Evolutionary conservation across 176 grass and related monocot genomes (phyloP).

Genomic region (Oryza meyeriana): DNA sequence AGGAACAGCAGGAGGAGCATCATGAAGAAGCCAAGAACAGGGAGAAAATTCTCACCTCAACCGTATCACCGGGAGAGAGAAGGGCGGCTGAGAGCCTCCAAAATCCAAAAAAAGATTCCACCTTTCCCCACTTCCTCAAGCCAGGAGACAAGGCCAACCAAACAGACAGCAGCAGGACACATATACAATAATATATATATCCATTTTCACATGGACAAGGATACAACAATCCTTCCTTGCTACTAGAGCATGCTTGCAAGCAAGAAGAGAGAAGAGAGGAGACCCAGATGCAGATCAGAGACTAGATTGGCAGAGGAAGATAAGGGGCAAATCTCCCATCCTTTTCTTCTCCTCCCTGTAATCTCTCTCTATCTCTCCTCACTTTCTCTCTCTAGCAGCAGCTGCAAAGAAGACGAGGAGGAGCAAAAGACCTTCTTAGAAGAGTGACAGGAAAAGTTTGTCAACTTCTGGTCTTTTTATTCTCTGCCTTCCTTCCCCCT

Average conservation of each 20-base stretch:
- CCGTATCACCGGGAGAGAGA: constrained; percentile 24
- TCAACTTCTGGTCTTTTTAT: constrained; percentile 61
- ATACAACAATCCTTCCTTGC: constrained; percentile 5
- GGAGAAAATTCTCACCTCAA: constrained; percentile 31
- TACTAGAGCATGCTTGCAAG: neutral
- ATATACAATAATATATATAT: constrained; percentile 41
- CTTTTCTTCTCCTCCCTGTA: neutral
- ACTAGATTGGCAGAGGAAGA: constrained; percentile 11
- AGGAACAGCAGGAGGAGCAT: neutral
- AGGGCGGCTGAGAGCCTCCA: constrained; percentile 22
- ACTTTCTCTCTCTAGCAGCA: constrained; percentile 20
- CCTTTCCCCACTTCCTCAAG: constrained; percentile 44
- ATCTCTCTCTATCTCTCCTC: neutral
- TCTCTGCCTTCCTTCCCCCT: constrained; percentile 12
- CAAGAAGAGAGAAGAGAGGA: neutral
- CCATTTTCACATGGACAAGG: constrained; percentile 29
- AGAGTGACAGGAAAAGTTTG: constrained; percentile 68
- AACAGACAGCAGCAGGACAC: constrained; percentile 26
- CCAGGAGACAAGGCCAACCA: constrained; percentile 44
- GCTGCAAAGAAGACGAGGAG: constrained; percentile 19
- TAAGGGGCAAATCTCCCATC: neutral
- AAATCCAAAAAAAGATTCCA: constrained; percentile 47
- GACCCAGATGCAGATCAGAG: constrained; percentile 30
- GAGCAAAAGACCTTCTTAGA: constrained; percentile 52
- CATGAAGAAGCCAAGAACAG: constrained; percentile 37